Evolutionary conservation across 2,329 filamentous ascomycete genomes (phyloP), one percentile per base, ranked within the genome.

Genomic region (Exophiala mesophila): DNA sequence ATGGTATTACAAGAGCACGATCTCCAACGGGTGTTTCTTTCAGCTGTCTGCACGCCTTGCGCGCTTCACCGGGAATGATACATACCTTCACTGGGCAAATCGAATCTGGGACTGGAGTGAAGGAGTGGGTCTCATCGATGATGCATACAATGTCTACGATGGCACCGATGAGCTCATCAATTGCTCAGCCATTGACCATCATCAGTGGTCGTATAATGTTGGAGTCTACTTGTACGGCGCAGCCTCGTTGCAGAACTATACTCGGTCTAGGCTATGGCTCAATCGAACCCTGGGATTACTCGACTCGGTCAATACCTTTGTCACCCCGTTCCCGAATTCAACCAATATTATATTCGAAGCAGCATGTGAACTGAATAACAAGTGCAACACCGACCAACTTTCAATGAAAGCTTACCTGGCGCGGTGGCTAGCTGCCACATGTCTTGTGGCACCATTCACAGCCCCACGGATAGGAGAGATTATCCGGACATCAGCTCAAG

Each of bases 21-120:
- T 89, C 54, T 82, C 81, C 48, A 92, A 92, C 61, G 86, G 85
- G 30, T 82, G 80, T n/a, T 79, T 92, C 59, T 89, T 94, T 63
- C 83, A 89, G 57, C 72, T 94, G 9, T 81, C 83, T 3, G 85
- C 87, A 1, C 81, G 86, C 13, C 72, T 90, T 10, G 83, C 82
- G 18, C 77, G 82, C 34, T 68, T 67, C 44, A 86, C 82, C 0
- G 67, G 67, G 15, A 84, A 87, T 55, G 55, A 67, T 0, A 82
- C 80, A 0, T 88, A 87, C 54, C 72, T 73, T 2, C 67, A 78
- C 3, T 76, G 76, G 63, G 82, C 82, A 0, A 70, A 71, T 19
- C 75, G 74, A 55, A 71, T 74, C 0, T 87, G 74, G 66, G 68
- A 85, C 35, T 83, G 83, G 77, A 70, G 78, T 3, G 64, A 61